These are phyloP conservation scores for Pontederia paniculata DNA, from an alignment of 176 grass and related monocot species.

Conservation along the genomic window DNA sequence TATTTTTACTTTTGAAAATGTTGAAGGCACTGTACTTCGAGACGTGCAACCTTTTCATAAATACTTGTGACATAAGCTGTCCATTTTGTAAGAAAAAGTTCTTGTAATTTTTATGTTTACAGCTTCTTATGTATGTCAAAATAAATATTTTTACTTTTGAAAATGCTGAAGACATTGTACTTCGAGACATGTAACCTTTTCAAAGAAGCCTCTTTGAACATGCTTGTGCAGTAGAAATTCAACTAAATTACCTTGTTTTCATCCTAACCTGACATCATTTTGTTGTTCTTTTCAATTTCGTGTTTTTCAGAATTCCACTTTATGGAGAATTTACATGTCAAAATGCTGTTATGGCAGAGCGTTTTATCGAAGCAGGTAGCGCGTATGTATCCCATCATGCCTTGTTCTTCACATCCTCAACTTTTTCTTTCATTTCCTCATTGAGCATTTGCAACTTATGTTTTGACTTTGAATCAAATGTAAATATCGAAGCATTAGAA, in stretches of 20 bases:
- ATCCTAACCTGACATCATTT: not conserved
- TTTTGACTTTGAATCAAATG: not conserved
- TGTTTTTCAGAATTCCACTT: conserved; percentile 52
- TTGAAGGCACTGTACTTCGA: too few species aligned
- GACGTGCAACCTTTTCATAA: too few species aligned
- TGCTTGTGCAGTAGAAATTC: not conserved
- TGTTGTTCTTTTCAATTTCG: not conserved
- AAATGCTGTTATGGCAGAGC: conserved; percentile 88
- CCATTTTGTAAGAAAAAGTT: too few species aligned
- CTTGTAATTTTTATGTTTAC: too few species aligned
- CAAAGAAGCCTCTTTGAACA: too few species aligned
- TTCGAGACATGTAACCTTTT: too few species aligned
- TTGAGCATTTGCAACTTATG: not conserved
- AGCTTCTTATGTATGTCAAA: too few species aligned
- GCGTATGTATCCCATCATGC: conserved; percentile 63
- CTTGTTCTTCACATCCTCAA: conserved; percentile 9
- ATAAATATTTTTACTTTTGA: too few species aligned
- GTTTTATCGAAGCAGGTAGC: conserved; percentile 99
- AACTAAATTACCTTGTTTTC: not conserved
- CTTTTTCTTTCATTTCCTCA: not conserved
- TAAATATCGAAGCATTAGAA: too few species aligned
- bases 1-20: too few species aligned
- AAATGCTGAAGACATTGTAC: too few species aligned
- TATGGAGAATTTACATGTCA: conserved; percentile 93
- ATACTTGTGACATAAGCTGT: too few species aligned